A percentile compares a stretch with the other conserved stretches of the same genome.
phyloP scores from a whole-genome alignment of 2,329 filamentous ascomycete species.

The Plenodomus tracheiphilus region DNA sequence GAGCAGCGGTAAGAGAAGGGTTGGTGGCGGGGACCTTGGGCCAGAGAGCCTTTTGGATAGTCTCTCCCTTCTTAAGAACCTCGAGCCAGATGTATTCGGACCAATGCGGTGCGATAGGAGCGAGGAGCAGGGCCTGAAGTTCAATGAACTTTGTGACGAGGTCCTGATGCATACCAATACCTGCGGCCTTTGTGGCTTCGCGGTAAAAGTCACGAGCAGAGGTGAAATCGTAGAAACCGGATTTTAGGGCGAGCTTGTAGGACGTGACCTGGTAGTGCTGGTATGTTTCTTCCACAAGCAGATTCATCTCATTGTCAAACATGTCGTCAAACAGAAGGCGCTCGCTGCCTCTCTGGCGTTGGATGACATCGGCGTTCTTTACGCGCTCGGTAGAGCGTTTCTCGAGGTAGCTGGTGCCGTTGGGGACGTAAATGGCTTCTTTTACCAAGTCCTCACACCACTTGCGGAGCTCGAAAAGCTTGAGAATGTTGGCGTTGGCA shows the following conservation, averaged over 20 bases:
- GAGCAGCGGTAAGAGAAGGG: conserved; percentile 71
- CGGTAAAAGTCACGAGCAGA: conserved; percentile 88
- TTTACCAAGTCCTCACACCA: conserved; percentile 88
- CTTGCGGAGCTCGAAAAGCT: conserved; percentile 79
- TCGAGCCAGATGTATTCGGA: conserved; percentile 93
- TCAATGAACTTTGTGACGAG: conserved; percentile 80
- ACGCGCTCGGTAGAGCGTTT: conserved; percentile 48
- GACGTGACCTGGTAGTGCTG: conserved; percentile 68
- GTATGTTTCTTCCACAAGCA: conserved; percentile 75
- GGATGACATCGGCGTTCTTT: conserved; percentile 59
- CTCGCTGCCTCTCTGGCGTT: conserved; percentile 69
- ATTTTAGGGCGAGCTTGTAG: conserved; percentile 48
- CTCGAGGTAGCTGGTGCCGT: conserved; percentile 48
- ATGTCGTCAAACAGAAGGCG: conserved; percentile 81
- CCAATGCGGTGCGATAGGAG: conserved; percentile 90
- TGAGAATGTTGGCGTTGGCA: conserved; percentile 87
- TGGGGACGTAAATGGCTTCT: conserved; percentile 56
- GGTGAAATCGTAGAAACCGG: conserved; percentile 88
- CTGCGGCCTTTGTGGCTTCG: conserved; percentile 74
- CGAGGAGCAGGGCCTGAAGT: conserved; percentile 79
- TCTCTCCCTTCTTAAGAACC: conserved; percentile 73
- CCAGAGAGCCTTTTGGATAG: conserved; percentile 79
- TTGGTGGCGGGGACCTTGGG: conserved; percentile 69
- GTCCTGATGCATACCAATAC: conserved; percentile 84
- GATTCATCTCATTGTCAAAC: conserved; percentile 92